Evolutionary conservation across 1,139 yeast species (phyloP).

Genomic region (Yamadazyma spencermartinsiae): DNA sequence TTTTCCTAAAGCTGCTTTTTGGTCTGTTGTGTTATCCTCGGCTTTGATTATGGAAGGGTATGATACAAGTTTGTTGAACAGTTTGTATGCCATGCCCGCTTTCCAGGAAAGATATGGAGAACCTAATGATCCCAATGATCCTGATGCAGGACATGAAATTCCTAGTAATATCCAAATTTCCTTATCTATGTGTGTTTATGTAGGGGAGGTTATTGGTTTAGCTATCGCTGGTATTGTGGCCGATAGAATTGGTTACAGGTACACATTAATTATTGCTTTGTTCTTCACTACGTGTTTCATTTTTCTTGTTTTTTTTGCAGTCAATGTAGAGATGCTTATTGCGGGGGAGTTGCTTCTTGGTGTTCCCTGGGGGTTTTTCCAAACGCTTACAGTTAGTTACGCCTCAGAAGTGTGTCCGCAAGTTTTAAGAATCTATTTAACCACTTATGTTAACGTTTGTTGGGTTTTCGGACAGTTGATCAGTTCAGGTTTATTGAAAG

Average conservation of each 20-base stretch:
- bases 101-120: constrained; percentile 37
- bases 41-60: constrained; percentile 49
- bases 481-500: constrained; percentile 47
- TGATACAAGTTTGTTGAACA: constrained; percentile 36
- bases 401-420: constrained; percentile 55
- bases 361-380: constrained; percentile 27
- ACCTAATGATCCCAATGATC: constrained; percentile 17
- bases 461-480: constrained; percentile 55
- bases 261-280: constrained; percentile 40
- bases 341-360: constrained; percentile 26
- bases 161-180: constrained; percentile 51
- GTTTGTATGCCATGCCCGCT: constrained; percentile 40
- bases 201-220: constrained; percentile 50
- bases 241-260: constrained; percentile 48
- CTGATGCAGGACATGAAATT: constrained; percentile 33
- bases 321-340: constrained; percentile 18
- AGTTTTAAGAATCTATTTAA: constrained; percentile 46
- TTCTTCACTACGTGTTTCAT: constrained; percentile 29
- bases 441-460: constrained; percentile 48
- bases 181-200: constrained; percentile 43
- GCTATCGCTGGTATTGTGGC: constrained; percentile 44
- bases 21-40: constrained; percentile 41
- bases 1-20: constrained; percentile 42
- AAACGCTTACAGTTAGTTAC: constrained; percentile 44
- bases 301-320: constrained; percentile 24